phyloP scores from a whole-genome alignment of 768 basidiomycete species.

The Roridomyces roridus region DNA sequence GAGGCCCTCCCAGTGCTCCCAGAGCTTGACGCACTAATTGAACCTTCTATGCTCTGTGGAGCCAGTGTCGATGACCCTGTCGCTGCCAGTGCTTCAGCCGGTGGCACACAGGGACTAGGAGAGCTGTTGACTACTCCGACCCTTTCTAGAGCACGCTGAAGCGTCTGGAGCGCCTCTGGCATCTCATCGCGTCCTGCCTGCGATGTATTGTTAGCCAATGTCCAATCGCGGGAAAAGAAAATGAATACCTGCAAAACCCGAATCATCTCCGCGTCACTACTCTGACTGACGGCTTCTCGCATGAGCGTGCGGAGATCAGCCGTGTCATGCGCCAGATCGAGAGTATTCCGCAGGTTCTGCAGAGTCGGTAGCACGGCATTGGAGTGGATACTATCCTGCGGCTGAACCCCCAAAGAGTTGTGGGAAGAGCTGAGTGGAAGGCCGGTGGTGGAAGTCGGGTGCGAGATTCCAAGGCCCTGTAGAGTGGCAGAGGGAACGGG shows the following conservation, averaged over 20 bases:
- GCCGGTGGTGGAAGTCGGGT: constrained; percentile 12
- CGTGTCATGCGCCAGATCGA: constrained; percentile 57
- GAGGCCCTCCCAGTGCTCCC: too few relatives aligned
- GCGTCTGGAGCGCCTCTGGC: constrained; percentile 80
- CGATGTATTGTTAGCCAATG: constrained; percentile 3
- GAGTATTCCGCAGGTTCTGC: constrained; percentile 41
- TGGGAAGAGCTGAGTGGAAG: constrained; percentile 27
- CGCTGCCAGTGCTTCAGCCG: too few relatives aligned
- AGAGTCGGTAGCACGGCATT: constrained; percentile 23
- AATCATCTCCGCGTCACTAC: constrained; percentile 68
- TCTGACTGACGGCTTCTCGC: constrained; percentile 57
- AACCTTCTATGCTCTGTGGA: too few relatives aligned
- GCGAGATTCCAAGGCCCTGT: constrained; percentile 22
- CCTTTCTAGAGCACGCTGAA: constrained; percentile 68
- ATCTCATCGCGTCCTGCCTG: constrained; percentile 66
- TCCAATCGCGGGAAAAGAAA: neutral
- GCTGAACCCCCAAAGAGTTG: constrained; percentile 13
- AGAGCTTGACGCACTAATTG: too few relatives aligned
- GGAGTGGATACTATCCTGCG: constrained; percentile 12
- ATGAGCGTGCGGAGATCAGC: constrained; percentile 63
- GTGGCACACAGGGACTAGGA: too few relatives aligned
- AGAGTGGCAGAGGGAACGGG: constrained; percentile 2
- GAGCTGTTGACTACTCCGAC: too few relatives aligned
- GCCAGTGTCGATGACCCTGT: too few relatives aligned
- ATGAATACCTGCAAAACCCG: constrained; percentile 54